Evolutionary conservation across 345 rosid genomes (phyloP), one percentile per base, ranked within the genome.

Genomic region (Camelina sativa): DNA sequence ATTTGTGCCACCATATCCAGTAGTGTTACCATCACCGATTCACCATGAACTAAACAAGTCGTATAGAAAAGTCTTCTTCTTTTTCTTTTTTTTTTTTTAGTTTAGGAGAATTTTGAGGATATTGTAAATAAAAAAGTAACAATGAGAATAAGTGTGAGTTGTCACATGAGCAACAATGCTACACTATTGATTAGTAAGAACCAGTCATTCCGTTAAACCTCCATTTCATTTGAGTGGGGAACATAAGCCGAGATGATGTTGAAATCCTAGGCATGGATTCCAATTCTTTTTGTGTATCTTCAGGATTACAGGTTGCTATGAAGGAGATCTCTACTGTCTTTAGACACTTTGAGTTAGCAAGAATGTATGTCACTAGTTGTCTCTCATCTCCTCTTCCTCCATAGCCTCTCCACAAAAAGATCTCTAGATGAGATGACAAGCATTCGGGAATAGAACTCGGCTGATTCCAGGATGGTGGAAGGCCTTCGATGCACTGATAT

Each of bases 191-290:
- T 22, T 22, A 22, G 4, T 25, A 25, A 25, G 28, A 25, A 25
- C 4, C 2, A 25, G 28, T 25, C 0, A 3, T 25, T 28, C 5
- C 30, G 30, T 28, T 0, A 28, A 28, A 28, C 30, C 10, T 35
- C 50, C 34, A 38, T 12, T 13, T 0, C 20, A 15, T 8, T 63
- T 43, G 2, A 44, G 38, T 23, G 37, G 67, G 7, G 8, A 15
- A 4, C 2, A 43, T 3, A 64, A 64, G 69, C 1, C 1, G 69
- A 28, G 56, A 47, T 65, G 69, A 65, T 3, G 41, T 6, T 10
- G 43, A 65, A 17, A 47, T 47, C 69, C 30, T 46, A 28, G 69
- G 43, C 11, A 65, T 28, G 11, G 28, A 65, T 65, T 65, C 54
- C 10, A 44, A 15, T 15, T 63, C 68, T 6, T 44, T 25, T 44